Percentiles rank a stretch among this genome's conserved stretches.
These are phyloP conservation scores for Fusarium equiseti DNA, from an alignment of 2,329 filamentous ascomycete genomes.

Conservation along the genomic window DNA sequence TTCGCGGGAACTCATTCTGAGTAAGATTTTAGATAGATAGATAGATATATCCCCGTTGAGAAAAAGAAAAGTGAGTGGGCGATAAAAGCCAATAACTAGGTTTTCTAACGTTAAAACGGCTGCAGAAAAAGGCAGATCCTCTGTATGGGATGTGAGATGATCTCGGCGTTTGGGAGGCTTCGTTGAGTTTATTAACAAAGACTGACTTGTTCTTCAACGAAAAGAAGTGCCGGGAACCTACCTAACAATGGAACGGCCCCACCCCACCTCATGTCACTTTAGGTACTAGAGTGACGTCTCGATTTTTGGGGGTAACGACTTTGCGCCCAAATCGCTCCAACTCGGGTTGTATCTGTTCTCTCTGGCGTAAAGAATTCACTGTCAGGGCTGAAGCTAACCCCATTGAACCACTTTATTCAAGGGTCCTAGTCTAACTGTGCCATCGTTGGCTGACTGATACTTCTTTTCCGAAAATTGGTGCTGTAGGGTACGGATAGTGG, in stretches of 20 bases:
- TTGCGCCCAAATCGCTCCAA: not conserved
- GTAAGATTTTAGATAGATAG: not conserved
- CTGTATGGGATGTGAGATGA: not conserved
- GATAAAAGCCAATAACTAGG: not conserved
- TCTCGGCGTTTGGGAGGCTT: slow-evolving; percentile 4
- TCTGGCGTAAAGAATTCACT: slow-evolving; percentile 3
- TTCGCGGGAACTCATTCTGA: slow-evolving; percentile 39
- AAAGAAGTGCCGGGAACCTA: slow-evolving; percentile 18
- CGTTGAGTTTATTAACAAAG: slow-evolving; percentile 27
- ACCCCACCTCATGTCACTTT: slow-evolving; percentile 21
- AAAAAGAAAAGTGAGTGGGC: not conserved
- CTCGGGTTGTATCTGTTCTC: not conserved
- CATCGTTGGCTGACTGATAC: too few species aligned
- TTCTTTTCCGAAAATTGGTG: not conserved
- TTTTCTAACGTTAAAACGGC: slow-evolving; percentile 5
- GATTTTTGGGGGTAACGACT: slow-evolving; percentile 32
- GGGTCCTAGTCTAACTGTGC: not conserved
- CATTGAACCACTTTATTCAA: not conserved
- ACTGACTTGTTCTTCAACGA: not conserved
- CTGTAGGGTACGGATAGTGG: not conserved
- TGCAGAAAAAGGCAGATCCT: not conserved
- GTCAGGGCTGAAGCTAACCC: slow-evolving; percentile 12
- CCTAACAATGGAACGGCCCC: not conserved
- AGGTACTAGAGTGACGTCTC: slow-evolving; percentile 17
- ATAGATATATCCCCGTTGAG: not conserved